These are phyloP conservation scores for barley (Hordeum vulgare) DNA, from an alignment of 176 grass and related monocot genomes.

Conservation along the genomic window DNA sequence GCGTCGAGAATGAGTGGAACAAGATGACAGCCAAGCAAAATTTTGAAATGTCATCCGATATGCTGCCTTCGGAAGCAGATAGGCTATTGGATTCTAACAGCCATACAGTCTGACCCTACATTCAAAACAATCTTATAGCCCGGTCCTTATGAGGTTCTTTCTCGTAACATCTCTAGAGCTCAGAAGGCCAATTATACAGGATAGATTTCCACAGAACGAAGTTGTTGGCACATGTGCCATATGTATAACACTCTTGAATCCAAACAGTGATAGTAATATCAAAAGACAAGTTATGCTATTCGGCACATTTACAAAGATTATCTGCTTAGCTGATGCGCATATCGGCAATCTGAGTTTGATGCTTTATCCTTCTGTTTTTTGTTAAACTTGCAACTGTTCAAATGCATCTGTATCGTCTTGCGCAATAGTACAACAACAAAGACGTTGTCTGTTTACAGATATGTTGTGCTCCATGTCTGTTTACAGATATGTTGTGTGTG, in stretches of 20 bases:
- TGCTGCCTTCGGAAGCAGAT: slow-evolving; percentile 53
- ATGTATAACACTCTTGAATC: slow-evolving; percentile 31
- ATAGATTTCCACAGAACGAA: slow-evolving; percentile 29
- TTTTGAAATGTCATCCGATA: slow-evolving; percentile 62
- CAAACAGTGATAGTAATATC: slow-evolving; percentile 1
- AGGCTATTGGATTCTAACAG: slow-evolving; percentile 58
- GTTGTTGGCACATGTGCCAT: slow-evolving; percentile 3
- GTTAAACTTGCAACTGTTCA: background rate
- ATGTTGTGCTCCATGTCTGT: too few species aligned
- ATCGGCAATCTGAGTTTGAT: background rate
- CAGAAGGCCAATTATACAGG: slow-evolving; percentile 24
- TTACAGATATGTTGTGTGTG: too few species aligned
- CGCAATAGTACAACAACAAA: background rate
- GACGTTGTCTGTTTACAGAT: too few species aligned
- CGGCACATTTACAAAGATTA: background rate
- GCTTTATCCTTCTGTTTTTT: background rate
- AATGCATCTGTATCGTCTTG: background rate
- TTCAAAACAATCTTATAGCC: slow-evolving; percentile 23
- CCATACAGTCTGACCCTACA: slow-evolving; percentile 47
- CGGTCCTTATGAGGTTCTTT: background rate
- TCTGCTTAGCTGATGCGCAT: background rate
- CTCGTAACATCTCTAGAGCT: slow-evolving; percentile 20
- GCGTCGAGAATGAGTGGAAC: slow-evolving; percentile 97
- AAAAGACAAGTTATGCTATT: background rate
- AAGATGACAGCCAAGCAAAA: slow-evolving; percentile 80